These are phyloP conservation scores for Cyberlindnera subsufficiens DNA, from an alignment of 805 yeast species.

Conservation along the genomic window DNA sequence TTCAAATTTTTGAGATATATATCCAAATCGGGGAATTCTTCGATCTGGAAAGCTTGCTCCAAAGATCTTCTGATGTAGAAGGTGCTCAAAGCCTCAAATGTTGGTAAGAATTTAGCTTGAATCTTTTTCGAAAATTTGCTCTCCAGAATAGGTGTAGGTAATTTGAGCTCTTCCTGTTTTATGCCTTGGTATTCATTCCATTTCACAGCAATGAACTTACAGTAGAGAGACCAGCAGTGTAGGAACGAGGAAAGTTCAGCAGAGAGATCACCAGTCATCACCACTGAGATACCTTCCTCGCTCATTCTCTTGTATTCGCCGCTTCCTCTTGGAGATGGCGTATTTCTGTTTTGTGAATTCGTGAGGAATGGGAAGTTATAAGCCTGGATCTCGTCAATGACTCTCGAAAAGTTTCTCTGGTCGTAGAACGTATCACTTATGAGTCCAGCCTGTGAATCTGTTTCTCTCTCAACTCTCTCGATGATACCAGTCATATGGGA, in stretches of 20 bases:
- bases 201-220: conserved; percentile 62
- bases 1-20: conserved; percentile 24
- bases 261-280: conserved; percentile 59
- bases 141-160: conserved; percentile 47
- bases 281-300: conserved; percentile 43
- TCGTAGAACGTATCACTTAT: conserved; percentile 85
- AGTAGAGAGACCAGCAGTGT: conserved; percentile 80
- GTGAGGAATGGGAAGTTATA: conserved; percentile 44
- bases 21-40: conserved; percentile 62
- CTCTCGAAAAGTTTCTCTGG: conserved; percentile 50
- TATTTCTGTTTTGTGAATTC: conserved; percentile 8
- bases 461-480: conserved; percentile 72
- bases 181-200: conserved; percentile 46
- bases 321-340: conserved; percentile 21
- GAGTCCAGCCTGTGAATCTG: conserved; percentile 89
- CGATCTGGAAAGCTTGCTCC: conserved; percentile 75
- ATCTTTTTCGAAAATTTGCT: conserved; percentile 56
- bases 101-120: conserved; percentile 44
- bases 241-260: conserved; percentile 71
- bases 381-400: conserved; percentile 46
- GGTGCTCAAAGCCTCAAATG: conserved; percentile 56
- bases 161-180: conserved; percentile 23
- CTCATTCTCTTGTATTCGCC: conserved; percentile 25
- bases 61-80: conserved; percentile 73
- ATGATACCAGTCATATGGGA: conserved; percentile 60